Base-by-base conservation (phyloP, 78 protist species). In the Chrysochromulina parva region DNA sequence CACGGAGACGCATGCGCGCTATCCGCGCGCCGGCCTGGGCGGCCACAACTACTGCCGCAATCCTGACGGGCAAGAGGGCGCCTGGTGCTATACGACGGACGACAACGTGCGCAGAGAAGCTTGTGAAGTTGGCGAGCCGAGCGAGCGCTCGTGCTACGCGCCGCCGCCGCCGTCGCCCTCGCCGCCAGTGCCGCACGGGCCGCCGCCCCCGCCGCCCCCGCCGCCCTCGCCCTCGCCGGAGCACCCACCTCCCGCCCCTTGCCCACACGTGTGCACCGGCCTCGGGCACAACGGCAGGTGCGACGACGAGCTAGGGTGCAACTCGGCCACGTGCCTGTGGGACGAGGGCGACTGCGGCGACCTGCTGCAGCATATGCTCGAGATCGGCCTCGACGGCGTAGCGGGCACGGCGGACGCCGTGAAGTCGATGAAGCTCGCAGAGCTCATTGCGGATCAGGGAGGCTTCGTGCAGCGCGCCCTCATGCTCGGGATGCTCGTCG, bases 21-120 rank as follows among this genome's bases (percentile, higher is more conserved):
- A 50, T 38, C 85, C 88, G 19, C 52, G 65, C n/a, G 47, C 26
- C n/a, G 90, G 90, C 16, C 48, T 87, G 28, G 90, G 90, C 62
- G 81, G 50, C 38, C 76, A 87, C 90, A 87, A 87, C 90, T 67
- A 22, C 24, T 87, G 90, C 65, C 90, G 90, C 19, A 87, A 87
- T 24, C 90, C 90, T 5, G 69, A 59, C 62, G 90, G 90, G 52
- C 48, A 87, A 53, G 52, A 0, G 53, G 13, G 13, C 24, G 55
- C 62, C 7, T 58, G 90, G 76, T 87, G 90, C 90, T 87, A 59
- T 62, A 52, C 58, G 85, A 17, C 14, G 20, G 85, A 76, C 85
- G 1, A 16, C 47, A 38, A 50, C 59, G 13, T 0, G 58, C 26
- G 85, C 10, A 22, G 85, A 59, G 85, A 76, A 17, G 5, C 16